phyloP scores from a whole-genome alignment of 176 grass and related monocot species.

The Leersia perrieri region DNA sequence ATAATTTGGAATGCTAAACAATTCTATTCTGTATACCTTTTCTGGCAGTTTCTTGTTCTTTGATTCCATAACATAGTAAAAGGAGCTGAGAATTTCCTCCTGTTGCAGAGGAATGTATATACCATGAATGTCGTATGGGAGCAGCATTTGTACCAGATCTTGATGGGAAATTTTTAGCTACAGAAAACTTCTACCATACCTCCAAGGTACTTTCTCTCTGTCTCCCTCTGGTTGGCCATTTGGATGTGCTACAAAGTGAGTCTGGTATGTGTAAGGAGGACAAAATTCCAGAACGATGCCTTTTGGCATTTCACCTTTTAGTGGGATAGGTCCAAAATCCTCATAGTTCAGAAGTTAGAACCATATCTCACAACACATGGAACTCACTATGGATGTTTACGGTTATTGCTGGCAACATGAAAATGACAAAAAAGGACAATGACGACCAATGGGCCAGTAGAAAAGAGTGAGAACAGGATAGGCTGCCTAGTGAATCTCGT shows the following conservation, averaged over 20 bases:
- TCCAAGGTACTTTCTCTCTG: conserved; percentile 51
- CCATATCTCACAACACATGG: background rate
- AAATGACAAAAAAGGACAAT: background rate
- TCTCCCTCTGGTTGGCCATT: background rate
- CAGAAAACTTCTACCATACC: conserved; percentile 93
- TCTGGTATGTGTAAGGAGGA: background rate
- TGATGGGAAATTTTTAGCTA: conserved; percentile 76
- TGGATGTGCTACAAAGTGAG: background rate
- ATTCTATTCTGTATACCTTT: background rate
- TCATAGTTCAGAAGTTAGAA: background rate
- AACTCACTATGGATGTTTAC: background rate
- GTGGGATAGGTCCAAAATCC: background rate
- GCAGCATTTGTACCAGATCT: conserved; percentile 65
- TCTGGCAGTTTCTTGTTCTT: background rate
- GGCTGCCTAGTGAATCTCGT: background rate
- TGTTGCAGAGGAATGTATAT: conserved; percentile 67
- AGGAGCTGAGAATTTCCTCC: conserved; percentile 6
- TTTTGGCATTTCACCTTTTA: background rate
- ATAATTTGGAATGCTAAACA: background rate
- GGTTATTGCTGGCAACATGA: background rate
- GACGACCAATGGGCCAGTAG: background rate
- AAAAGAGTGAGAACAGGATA: background rate
- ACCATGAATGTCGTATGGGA: conserved; percentile 62
- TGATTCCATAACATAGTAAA: conserved; percentile 18
- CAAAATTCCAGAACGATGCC: background rate